Evolutionary conservation across 129 eudicot species (phyloP).

Genomic region (Erigeron canadensis): DNA sequence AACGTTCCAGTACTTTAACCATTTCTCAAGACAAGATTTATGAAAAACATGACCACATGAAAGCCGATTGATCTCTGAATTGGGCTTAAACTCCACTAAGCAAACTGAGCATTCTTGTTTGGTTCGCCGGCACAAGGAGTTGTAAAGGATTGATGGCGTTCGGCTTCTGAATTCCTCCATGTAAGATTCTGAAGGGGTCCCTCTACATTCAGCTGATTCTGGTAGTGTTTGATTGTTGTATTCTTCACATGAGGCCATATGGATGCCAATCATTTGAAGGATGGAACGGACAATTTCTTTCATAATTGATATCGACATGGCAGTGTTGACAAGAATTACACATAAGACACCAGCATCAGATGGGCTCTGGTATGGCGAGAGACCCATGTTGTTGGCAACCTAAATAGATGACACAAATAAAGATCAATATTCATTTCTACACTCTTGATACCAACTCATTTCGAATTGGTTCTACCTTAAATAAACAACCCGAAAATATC

Average conservation of each 20-base stretch:
- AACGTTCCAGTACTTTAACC: conserved; percentile 67
- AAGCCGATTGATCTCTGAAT: conserved; percentile 66
- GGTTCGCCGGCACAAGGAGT: conserved; percentile 39
- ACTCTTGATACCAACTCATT: neutral
- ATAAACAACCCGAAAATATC: neutral
- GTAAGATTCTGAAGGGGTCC: conserved; percentile 55
- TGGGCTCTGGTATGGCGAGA: conserved; percentile 67
- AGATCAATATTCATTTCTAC: neutral
- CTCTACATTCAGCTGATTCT: conserved; percentile 45
- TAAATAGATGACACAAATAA: conserved; percentile 20
- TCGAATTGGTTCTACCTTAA: neutral
- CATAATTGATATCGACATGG: conserved; percentile 62
- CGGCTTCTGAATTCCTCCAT: conserved; percentile 66
- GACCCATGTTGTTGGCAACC: conserved; percentile 67
- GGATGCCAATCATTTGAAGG: conserved; percentile 74
- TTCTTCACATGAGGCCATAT: conserved; percentile 64
- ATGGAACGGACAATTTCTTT: conserved; percentile 60
- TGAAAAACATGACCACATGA: conserved; percentile 87
- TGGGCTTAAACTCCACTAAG: conserved; percentile 61
- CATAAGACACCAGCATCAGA: conserved; percentile 77
- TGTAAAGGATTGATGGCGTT: conserved; percentile 55
- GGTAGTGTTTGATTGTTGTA: conserved; percentile 33
- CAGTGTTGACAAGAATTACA: conserved; percentile 72
- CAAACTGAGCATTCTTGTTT: conserved; percentile 85
- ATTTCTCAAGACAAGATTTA: conserved; percentile 63